A percentile compares a stretch with the other conserved stretches of the same genome.
Evolutionary conservation across 345 rosid species (phyloP).

Genomic region (Pseudoturritis turrita): DNA sequence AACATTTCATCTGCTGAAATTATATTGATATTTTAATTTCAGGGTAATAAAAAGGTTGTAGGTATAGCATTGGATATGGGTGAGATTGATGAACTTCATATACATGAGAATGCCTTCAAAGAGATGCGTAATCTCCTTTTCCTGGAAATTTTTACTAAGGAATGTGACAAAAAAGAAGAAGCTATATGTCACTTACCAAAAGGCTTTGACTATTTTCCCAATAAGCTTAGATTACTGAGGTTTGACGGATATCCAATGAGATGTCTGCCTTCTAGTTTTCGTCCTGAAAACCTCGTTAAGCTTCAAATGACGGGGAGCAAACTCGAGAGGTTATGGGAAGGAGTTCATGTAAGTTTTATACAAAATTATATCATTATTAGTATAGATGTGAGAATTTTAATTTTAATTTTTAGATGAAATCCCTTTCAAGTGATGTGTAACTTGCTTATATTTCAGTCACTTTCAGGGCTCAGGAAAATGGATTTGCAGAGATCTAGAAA

Average conservation of each 20-base stretch:
- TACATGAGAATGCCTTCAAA: neutral
- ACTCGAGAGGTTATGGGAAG: constrained; percentile 7
- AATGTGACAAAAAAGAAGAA: neutral
- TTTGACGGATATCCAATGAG: neutral
- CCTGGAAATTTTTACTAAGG: neutral
- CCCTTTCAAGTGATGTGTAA: no score
- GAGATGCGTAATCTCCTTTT: constrained; percentile 19
- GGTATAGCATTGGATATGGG: constrained; percentile 6
- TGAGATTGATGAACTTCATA: neutral
- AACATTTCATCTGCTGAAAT: neutral
- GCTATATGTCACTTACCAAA: neutral
- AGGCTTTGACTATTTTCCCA: neutral
- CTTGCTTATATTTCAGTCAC: no score
- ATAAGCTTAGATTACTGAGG: neutral
- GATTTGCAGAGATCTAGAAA: neutral
- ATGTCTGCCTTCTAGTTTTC: constrained; percentile 7
- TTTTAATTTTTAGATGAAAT: no score
- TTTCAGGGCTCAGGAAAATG: neutral
- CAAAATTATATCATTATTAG: no score
- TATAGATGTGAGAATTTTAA: no score
- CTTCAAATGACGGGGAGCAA: neutral
- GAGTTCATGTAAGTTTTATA: neutral
- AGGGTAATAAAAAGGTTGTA: constrained; percentile 19
- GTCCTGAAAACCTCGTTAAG: neutral
- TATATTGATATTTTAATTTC: neutral